These are phyloP conservation scores for Acacia concinna DNA, from an alignment of 331 rosid species.

Conservation along the genomic window DNA sequence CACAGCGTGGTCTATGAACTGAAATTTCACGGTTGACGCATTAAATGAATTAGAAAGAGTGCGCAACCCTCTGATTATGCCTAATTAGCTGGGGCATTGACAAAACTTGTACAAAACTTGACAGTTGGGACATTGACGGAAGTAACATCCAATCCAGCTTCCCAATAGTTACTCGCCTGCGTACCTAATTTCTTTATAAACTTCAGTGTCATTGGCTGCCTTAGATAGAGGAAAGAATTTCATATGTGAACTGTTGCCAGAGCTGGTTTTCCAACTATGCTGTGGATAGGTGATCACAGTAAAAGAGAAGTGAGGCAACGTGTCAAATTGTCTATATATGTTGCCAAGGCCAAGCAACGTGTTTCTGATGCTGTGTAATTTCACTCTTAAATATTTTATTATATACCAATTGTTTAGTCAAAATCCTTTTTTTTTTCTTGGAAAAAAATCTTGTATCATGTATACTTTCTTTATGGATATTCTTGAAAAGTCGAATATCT, in stretches of 20 bases:
- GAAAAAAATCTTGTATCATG: not conserved
- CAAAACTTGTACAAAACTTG: not conserved
- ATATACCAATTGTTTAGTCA: not conserved
- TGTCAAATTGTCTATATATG: not conserved
- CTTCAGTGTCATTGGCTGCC: not conserved
- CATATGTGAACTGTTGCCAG: not conserved
- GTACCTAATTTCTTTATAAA: not conserved
- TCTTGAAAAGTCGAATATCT: not conserved
- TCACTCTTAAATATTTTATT: not conserved
- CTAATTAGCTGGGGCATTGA: not conserved
- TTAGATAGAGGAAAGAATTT: not conserved
- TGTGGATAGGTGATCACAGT: not conserved
- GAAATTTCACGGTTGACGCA: conserved; percentile 8
- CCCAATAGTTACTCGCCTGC: not conserved
- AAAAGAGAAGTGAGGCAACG: not conserved
- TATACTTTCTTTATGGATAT: not conserved
- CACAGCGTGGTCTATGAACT: not conserved
- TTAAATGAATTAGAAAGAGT: conserved; percentile 4
- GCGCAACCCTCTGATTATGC: conserved; percentile 10
- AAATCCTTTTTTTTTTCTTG: too few species aligned
- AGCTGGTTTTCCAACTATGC: not conserved
- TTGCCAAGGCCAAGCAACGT: not conserved
- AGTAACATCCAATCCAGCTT: not conserved
- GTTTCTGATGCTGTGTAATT: not conserved
- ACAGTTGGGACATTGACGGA: not conserved